These are phyloP conservation scores for Monosporozyma solicola DNA, from an alignment of 805 yeast genomes.

Conservation along the genomic window DNA sequence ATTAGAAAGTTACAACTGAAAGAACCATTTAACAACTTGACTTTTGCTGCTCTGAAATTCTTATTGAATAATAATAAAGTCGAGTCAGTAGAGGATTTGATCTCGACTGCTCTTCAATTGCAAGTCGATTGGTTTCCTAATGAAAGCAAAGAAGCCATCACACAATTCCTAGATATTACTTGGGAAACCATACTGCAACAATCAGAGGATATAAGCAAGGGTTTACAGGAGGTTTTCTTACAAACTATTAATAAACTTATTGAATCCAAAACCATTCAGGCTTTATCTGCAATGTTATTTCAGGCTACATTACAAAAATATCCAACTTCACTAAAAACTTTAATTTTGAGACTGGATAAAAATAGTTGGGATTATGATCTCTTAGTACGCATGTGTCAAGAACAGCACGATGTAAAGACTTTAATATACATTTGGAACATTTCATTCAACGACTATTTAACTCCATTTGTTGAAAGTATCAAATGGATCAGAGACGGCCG, in stretches of 20 bases:
- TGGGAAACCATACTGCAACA: conserved; percentile 8
- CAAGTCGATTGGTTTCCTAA: conserved; percentile 3
- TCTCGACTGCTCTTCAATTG: background rate
- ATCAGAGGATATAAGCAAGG: background rate
- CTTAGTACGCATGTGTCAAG: conserved; percentile 53
- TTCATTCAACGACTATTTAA: conserved; percentile 56
- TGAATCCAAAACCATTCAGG: conserved; percentile 19
- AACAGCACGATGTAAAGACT: conserved; percentile 51
- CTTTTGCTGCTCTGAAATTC: conserved; percentile 24
- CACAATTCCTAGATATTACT: conserved; percentile 1
- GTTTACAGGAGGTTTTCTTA: background rate
- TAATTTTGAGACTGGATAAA: conserved; percentile 63
- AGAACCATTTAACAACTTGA: conserved; percentile 24
- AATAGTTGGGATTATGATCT: conserved; percentile 67
- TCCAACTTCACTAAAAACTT: conserved; percentile 45
- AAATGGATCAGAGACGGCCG: conserved; percentile 8
- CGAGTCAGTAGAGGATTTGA: background rate
- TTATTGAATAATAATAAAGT: conserved; percentile 10
- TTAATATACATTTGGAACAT: conserved; percentile 63
- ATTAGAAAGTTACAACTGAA: conserved; percentile 19
- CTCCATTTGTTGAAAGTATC: conserved; percentile 61
- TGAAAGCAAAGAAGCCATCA: background rate
- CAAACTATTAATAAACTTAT: conserved; percentile 1
- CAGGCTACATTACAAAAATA: conserved; percentile 40
- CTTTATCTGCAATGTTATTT: conserved; percentile 55